Percentiles rank a stretch among this genome's conserved stretches.
phyloP scores from a whole-genome alignment of 2,329 filamentous ascomycete species.

The Fusarium sp. region DNA sequence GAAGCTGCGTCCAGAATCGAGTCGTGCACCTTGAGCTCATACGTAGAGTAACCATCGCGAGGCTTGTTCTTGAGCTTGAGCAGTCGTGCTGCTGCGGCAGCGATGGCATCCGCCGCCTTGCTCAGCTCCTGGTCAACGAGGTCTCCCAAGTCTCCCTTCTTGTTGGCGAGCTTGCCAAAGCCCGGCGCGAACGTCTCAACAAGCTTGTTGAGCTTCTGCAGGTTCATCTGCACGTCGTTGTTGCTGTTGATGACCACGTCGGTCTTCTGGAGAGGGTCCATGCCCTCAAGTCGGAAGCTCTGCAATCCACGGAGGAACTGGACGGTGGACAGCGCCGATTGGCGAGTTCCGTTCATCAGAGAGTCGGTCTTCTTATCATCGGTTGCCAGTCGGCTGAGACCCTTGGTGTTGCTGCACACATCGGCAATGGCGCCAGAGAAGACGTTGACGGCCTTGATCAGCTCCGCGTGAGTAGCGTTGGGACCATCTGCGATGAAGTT shows the following conservation, averaged over 20 bases:
- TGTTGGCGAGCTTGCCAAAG: constrained; percentile 81
- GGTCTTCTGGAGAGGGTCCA: constrained; percentile 92
- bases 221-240: constrained; percentile 92
- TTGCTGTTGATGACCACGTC: constrained; percentile 98
- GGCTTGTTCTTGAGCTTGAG: constrained; percentile 96
- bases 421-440: constrained; percentile 93
- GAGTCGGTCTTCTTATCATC: constrained; percentile 96
- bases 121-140: constrained; percentile 91
- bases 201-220: constrained; percentile 93
- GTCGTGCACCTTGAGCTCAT: constrained; percentile 96
- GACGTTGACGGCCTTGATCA: constrained; percentile 92
- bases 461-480: constrained; percentile 87
- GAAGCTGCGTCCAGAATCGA: constrained; percentile 93
- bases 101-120: constrained; percentile 95
- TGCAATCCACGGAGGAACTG: constrained; percentile 95
- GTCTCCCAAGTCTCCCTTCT: constrained; percentile 89
- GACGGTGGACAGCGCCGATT: constrained; percentile 87
- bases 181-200: constrained; percentile 93
- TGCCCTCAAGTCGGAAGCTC: constrained; percentile 91
- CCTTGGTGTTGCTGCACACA: constrained; percentile 96
- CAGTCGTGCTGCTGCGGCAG: constrained; percentile 88
- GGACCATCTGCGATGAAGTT: constrained; percentile 98
- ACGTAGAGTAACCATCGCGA: constrained; percentile 94
- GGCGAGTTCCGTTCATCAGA: constrained; percentile 83
- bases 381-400: constrained; percentile 89